These are phyloP conservation scores for Skeletonema marinoi DNA, from an alignment of 108 stramenopile species.

Conservation along the genomic window DNA sequence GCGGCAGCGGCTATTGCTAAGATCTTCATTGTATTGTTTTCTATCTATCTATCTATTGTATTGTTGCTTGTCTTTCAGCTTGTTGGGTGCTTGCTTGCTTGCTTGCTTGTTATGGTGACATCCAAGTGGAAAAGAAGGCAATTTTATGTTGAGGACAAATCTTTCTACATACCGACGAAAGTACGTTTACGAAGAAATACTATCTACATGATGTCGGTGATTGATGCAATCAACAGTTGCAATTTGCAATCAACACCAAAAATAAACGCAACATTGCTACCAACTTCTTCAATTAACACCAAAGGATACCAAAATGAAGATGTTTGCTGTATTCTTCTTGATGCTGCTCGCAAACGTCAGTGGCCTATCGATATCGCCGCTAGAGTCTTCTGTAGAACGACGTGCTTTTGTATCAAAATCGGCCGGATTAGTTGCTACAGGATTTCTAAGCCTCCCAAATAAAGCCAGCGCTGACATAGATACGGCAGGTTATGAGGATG, in stretches of 20 bases:
- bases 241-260: no score
- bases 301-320: not conserved
- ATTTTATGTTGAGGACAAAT: not conserved
- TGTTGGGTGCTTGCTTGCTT: not conserved
- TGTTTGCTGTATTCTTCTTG: not conserved
- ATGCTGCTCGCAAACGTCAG: not conserved
- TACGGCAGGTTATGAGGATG: slow-evolving; percentile 4
- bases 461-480: not conserved
- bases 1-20: not conserved
- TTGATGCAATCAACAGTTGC: no score
- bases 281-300: no score
- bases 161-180: not conserved
- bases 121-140: not conserved
- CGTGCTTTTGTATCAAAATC: not conserved
- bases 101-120: not conserved
- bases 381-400: not conserved
- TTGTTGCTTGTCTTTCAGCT: no score
- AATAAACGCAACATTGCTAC: no score
- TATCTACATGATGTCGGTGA: no score
- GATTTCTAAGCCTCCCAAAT: not conserved
- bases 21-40: not conserved
- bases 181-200: not conserved
- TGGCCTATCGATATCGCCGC: not conserved
- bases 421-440: not conserved
- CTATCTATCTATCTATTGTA: not conserved